Base-by-base conservation (phyloP, 768 basidiomycete genomes). In the Calocera cornea region DNA sequence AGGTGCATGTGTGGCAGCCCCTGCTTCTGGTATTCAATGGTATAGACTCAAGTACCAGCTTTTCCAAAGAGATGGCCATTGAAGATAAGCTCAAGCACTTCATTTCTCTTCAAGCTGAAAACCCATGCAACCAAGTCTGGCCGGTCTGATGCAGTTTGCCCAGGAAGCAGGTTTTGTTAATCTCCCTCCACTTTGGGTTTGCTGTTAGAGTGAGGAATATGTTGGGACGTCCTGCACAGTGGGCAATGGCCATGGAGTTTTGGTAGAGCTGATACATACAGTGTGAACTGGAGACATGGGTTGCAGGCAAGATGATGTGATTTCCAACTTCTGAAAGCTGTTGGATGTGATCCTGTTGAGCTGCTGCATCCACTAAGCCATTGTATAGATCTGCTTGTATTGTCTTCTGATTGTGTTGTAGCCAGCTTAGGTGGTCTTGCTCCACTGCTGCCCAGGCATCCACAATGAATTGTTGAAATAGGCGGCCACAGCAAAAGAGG, bases 21-120 rank as follows among this genome's bases (percentile, higher is more conserved):
- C 0, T 80, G 72, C 68, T 85, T 86, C 71, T 86, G 84, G 70
- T 84, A 86, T 68, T 87, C 82, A 64, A 84, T 83, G 11, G 78
- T 80, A 66, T 83, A 82, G 0, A 85, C 79, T 66, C 77, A 73
- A 1, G 80, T 83, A 40, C 77, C 78, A 5, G 74, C 67, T 0
- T 67, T 10, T 0, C 83, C 84, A 75, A 83, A 78, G 47, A 81
- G 73, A 10, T 78, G 77, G 41, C 77, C 29, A 12, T 74, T 73
- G 8, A 38, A 27, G 47, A 85, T 77, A 76, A 74, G 1, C 78
- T 38, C 67, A 0, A 82, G 24, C 1, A 82, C 64, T 0, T 74
- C 77, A 12, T 78, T 69, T 44, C 76, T 77, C 72, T 84, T 83
- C 60, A 73, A 38, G 16, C 79, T 44, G 69, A 86, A 84, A 0